Base-by-base conservation (phyloP, 495 filamentous ascomycete species). In the Trichocladium uniseriatum region DNA sequence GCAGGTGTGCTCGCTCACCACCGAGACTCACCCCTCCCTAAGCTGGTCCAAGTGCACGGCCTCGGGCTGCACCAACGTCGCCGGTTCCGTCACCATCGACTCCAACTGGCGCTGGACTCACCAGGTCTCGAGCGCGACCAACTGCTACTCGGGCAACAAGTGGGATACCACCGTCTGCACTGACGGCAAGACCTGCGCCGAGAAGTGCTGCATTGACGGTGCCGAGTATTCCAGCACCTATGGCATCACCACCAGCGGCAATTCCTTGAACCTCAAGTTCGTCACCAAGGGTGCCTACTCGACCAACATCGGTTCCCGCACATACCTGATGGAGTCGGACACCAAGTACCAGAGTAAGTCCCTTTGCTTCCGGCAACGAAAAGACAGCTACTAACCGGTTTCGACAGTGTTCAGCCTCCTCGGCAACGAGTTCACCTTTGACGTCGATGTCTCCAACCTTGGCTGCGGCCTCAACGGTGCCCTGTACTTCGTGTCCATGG, bases 341-440 rank as follows among this genome's bases (percentile, higher is more conserved):
- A 66, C 65, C 63, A 72, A 72, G 55, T 80, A 81, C 69, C 66
- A 79, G 63, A 72, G 59, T 64, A 54, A 35, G 61, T 43, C 14
- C 38, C 18, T 9, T 19, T 8, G 1, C 15, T 1, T 34, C 7
- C 14, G n/a, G n/a, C 8, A 2, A 9, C 31, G 43, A 8, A 3
- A 44, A 29, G 2, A 32, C n/a, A n/a, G n/a, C n/a, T n/a, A 16
- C 10, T 19, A 16, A 41, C 29, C 37, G 40, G 15, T 5, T 9
- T 10, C 27, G 10, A 10, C 50, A 64, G 61, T 66, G 56, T 78
- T 80, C 66, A 65, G 63, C 24, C 71, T 80, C 15, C 57, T 68
- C 58, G 71, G 69, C 63, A 76, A 75, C 60, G 78, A 81, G 68
- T 79, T 81, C 67, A 69, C 74, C 52, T 79, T 81, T 58, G 76